A percentile compares a stretch with the other conserved stretches of the same genome.
These are phyloP conservation scores for Neurospora sublineolata DNA, from an alignment of 495 filamentous ascomycete genomes.

Conservation along the genomic window DNA sequence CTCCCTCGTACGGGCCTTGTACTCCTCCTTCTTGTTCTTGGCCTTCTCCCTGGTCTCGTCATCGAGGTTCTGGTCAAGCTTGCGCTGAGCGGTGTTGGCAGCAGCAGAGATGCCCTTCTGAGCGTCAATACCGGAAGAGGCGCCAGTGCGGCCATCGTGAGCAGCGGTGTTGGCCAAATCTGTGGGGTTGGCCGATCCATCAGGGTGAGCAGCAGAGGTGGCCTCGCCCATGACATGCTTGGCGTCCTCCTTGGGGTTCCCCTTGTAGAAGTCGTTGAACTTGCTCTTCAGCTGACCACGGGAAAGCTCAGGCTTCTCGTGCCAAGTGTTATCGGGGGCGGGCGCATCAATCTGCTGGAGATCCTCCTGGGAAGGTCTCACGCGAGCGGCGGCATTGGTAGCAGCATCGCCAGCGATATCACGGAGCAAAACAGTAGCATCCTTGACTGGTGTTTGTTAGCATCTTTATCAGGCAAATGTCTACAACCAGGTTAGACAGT, in stretches of 20 bases:
- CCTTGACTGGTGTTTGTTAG: conserved; percentile 66
- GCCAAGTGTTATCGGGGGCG: conserved; percentile 86
- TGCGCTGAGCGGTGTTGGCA: conserved; percentile 36
- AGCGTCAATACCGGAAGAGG: conserved; percentile 42
- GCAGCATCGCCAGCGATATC: conserved; percentile 90
- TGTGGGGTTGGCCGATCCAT: conserved; percentile 13
- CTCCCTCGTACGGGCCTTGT: conserved; percentile 48
- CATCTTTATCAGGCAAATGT: conserved; percentile 15
- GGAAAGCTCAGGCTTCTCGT: conserved; percentile 72
- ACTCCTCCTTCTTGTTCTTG: conserved; percentile 27
- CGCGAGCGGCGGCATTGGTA: conserved; percentile 60
- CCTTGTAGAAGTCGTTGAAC: conserved; percentile 46
- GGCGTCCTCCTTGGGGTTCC: conserved; percentile 43
- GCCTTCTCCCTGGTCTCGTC: conserved; percentile 53
- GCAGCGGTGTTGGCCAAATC: conserved; percentile 15
- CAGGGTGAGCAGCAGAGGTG: conserved; percentile 18
- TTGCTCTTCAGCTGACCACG: conserved; percentile 59
- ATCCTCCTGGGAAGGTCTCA: conserved; percentile 71
- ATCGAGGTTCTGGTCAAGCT: conserved; percentile 40
- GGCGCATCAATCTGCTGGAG: conserved; percentile 68
- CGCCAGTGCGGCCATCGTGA: conserved; percentile 20
- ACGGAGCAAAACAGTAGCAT: conserved; percentile 70
- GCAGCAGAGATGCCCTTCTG: conserved; percentile 38
- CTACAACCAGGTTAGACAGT: background rate
- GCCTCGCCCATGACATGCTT: conserved; percentile 21